These are phyloP conservation scores for Pseudogymnoascus sp. DNA, from an alignment of 2,329 filamentous ascomycete genomes.

Conservation along the genomic window DNA sequence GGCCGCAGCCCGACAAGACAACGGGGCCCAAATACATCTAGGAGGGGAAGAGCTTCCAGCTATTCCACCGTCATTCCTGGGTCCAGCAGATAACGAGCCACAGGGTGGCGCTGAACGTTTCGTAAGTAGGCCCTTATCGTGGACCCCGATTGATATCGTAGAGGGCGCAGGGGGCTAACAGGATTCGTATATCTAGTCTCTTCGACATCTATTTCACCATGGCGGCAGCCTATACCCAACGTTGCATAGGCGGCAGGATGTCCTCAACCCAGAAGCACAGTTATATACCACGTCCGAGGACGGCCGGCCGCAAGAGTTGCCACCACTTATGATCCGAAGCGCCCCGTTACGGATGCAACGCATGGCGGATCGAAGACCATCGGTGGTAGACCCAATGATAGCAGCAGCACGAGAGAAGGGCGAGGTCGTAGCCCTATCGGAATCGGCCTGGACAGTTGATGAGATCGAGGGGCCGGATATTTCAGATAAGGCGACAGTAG, in stretches of 20 bases:
- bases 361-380: conserved; percentile 67
- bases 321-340: conserved; percentile 54
- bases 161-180: neutral
- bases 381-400: conserved; percentile 71
- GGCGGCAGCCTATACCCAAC: conserved; percentile 70
- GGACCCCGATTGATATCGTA: neutral
- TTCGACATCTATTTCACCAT: conserved; percentile 90
- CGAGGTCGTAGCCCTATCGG: conserved; percentile 56
- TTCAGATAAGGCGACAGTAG: conserved; percentile 71
- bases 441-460: conserved; percentile 71
- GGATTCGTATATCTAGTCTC: conserved; percentile 36
- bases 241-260: conserved; percentile 69
- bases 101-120: conserved; percentile 15
- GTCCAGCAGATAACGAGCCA: conserved; percentile 31
- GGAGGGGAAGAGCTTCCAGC: conserved; percentile 36
- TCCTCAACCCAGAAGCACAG: conserved; percentile 44
- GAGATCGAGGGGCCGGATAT: conserved; percentile 68
- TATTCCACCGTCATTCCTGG: conserved; percentile 37
- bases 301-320: conserved; percentile 41
- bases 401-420: conserved; percentile 62
- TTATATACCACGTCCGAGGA: conserved; percentile 58
- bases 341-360: conserved; percentile 65
- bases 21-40: neutral
- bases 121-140: conserved; percentile 17
- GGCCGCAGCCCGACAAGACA: neutral